phyloP scores from a whole-genome alignment of 1,284 basidiomycete species.

The Singerocomus rubriflavus region DNA sequence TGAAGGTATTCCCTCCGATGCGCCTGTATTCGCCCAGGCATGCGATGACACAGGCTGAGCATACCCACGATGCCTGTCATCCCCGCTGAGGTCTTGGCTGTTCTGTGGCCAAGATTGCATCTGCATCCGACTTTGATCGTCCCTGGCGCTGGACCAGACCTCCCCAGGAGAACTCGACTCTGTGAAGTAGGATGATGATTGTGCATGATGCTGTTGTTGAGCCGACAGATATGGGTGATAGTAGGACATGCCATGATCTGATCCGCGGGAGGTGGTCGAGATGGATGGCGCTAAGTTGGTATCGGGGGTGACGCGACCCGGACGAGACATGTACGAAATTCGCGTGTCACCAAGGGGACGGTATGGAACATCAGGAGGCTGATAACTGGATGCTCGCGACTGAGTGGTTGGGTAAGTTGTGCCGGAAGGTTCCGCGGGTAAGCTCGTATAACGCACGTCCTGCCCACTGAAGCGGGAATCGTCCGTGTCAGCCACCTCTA shows the following conservation, averaged over 20 bases:
- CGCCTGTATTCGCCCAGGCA: constrained; percentile 22
- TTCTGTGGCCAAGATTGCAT: constrained; percentile 24
- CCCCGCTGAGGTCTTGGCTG: constrained; percentile 22
- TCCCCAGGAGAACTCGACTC: constrained; percentile 22
- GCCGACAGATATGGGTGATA: constrained; percentile 28
- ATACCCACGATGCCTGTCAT: constrained; percentile 33
- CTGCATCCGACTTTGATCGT: constrained; percentile 23
- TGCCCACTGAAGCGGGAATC: constrained; percentile 18
- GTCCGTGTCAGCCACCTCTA: constrained; percentile 27
- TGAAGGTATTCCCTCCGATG: constrained; percentile 24
- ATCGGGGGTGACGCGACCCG: constrained; percentile 31
- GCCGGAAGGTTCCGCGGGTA: constrained; percentile 22
- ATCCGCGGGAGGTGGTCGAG: constrained; percentile 26
- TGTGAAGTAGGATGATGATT: constrained; percentile 26
- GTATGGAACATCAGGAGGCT: constrained; percentile 25
- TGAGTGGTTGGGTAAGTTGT: constrained; percentile 16
- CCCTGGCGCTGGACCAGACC: constrained; percentile 23
- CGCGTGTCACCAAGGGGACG: constrained; percentile 30
- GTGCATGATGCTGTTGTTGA: constrained; percentile 27
- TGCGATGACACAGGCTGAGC: constrained; percentile 26
- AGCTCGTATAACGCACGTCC: constrained; percentile 26
- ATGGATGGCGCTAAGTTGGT: constrained; percentile 17
- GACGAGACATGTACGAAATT: constrained; percentile 27
- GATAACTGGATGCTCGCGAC: constrained; percentile 27
- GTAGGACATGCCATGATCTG: constrained; percentile 24